A percentile compares a stretch with the other conserved stretches of the same genome.
phyloP scores from a whole-genome alignment of 306 rosid species.

The Quercus parvula region DNA sequence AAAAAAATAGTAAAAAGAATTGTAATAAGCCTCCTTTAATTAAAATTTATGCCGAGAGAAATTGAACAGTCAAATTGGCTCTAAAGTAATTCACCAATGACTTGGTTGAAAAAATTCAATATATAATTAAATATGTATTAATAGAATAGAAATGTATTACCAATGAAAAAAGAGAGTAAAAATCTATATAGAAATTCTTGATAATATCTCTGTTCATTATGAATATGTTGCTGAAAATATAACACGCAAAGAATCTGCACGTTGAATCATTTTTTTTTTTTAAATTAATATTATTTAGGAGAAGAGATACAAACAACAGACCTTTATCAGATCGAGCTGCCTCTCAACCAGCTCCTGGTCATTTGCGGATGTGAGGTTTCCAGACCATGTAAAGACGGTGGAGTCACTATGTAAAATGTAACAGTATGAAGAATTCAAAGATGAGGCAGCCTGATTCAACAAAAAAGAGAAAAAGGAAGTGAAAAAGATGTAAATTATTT shows the following conservation, averaged over 20 bases:
- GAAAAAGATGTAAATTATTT: constrained; percentile 4
- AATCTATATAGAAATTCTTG: neutral
- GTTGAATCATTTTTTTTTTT: neutral
- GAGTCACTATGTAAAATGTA: constrained; percentile 72
- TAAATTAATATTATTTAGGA: neutral
- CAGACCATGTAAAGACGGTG: constrained; percentile 75
- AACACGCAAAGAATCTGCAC: constrained; percentile 7
- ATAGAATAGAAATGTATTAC: too few species aligned
- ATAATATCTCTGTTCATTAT: constrained; percentile 11
- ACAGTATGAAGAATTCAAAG: constrained; percentile 93
- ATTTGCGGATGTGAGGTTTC: constrained; percentile 67
- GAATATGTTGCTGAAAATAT: constrained; percentile 11
- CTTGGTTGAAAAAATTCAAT: constrained; percentile 7
- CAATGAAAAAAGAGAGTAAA: too few species aligned
- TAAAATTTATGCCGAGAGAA: neutral
- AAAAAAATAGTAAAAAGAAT: neutral
- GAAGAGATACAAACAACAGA: constrained; percentile 25
- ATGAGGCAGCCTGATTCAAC: constrained; percentile 65
- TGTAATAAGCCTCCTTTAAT: neutral
- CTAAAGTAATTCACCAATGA: neutral
- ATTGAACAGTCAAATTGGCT: constrained; percentile 13
- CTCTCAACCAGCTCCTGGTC: constrained; percentile 84
- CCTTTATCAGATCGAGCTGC: constrained; percentile 92
- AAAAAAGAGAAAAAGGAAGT: constrained; percentile 12
- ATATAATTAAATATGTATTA: neutral